These are phyloP conservation scores for Ogataea pini DNA, from an alignment of 805 yeast genomes.

Conservation along the genomic window DNA sequence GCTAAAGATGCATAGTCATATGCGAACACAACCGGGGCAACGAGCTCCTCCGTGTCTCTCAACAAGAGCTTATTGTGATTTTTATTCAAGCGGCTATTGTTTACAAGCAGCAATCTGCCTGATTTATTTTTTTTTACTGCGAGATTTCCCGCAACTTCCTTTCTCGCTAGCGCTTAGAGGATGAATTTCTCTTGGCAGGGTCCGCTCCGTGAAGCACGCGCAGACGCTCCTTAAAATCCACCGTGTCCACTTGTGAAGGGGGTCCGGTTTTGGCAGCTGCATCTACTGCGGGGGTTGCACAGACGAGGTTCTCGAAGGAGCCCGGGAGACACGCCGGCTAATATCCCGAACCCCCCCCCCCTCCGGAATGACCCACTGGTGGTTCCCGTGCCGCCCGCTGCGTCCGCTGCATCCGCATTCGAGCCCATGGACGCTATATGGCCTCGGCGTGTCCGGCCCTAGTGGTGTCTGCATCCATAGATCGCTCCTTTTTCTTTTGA, in stretches of 20 bases:
- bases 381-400: not conserved
- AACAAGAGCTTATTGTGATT: not conserved
- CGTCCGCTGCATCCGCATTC: not conserved
- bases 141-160: constrained; percentile 7
- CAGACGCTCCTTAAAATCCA: not conserved
- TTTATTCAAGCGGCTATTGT: not conserved
- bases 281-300: not conserved
- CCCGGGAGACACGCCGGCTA: not conserved
- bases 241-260: not conserved
- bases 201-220: constrained; percentile 7
- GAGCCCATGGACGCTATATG: not conserved
- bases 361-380: too few relatives aligned
- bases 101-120: not conserved
- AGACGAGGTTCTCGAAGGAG: not conserved
- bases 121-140: constrained; percentile 3
- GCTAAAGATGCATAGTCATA: constrained; percentile 4
- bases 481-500: not conserved
- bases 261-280: constrained; percentile 4
- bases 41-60: constrained; percentile 1
- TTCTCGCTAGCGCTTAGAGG: constrained; percentile 1
- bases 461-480: not conserved
- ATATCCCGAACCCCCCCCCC: not conserved
- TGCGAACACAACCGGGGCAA: not conserved
- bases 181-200: constrained; percentile 13
- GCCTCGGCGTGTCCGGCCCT: not conserved